Base-by-base conservation (phyloP, 1,284 basidiomycete species). In the Albatrellus sp. region DNA sequence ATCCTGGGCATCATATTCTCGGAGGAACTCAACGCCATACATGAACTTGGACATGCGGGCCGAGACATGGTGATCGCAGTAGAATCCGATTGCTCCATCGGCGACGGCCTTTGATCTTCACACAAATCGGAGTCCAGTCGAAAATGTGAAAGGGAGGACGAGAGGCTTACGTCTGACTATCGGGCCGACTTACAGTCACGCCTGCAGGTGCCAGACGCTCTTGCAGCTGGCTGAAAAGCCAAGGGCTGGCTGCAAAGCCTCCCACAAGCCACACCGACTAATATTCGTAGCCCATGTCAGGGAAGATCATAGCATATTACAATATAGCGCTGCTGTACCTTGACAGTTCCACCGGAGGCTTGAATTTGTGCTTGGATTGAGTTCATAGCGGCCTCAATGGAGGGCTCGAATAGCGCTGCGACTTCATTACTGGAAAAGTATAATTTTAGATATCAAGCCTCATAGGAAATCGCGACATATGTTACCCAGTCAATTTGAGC, bases 71-170 rank as follows among this genome's bases (percentile, higher is more conserved):
- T 86, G 83, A 56, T 87, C 83, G 52, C 79, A 82, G 59, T 84
- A 86, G 60, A 86, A 87, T 11, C 83, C 82, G 50, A 86, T 75
- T 1, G 82, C 82, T 14, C 83, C 83, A 52, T 87, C 82, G 30
- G 83, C 82, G 5, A 86, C 83, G 5, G 82, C 82, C 59, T 86
- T 86, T 14, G 83, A 85, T 17, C 82, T 85, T 31, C 16, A 24
- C 24, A 13, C 29, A 42, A 28, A 30, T 42, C 13, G 42, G 10
- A 5, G 28, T 16, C 37, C 6, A 45, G 43, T 47, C 34, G 11
- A 37, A 40, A 20, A 37, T 35, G 33, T 9, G 31, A 32, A 46
- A 30, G 42, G 37, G 20, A 42, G 31, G 43, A 39, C 14, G 31
- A 6, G 33, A 33, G 48, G 63, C 57, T 58, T 54, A 85, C 78